Evolutionary conservation across 768 basidiomycete species (phyloP), one percentile per base, ranked within the genome.

Genomic region (Boletus eberwhitei): DNA sequence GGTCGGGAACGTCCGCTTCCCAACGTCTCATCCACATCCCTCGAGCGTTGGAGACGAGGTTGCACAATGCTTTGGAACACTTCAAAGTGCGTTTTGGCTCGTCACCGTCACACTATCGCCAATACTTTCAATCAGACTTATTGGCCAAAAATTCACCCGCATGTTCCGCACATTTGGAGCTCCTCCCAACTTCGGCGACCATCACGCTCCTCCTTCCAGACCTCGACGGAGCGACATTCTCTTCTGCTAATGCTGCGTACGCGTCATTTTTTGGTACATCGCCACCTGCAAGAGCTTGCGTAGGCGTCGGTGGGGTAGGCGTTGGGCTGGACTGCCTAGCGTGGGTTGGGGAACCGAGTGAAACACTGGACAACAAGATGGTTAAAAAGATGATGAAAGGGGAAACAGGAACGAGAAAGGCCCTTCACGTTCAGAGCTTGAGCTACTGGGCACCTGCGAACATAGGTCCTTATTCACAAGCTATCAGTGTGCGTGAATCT

Each of bases 381-480:
- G 9, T 14, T 6, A 34, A 22, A 38, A 42, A 4, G 39, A 50
- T 5, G 37, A 48, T 52, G 32, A 55, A 36, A 22, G 65, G 68
- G 29, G 78, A 79, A 64, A 59, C 53, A 9, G 64, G 53, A 19
- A 45, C 64, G 7, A 75, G 95, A 41, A 82, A 82, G 52, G 87
- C 91, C 0, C 76, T 98, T 42, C 97, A 99, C 66, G 97, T 99
- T 2, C 97, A 98, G 71, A 81, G 94, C 9, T 65, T 98, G 58
- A 98, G 96, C 70, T 98, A 98, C 66, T 99, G 97, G 97, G 97
- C 95, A 26, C 94, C 97, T 13, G 97, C 97, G 11, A 99, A 98
- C 68, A 98, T 99, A 51, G 97, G 97, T 0, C 97, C 97, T 5
- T 99, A 99, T 71, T 97, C 93, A 5, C 97, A 99, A 72, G 89